Percentiles rank a stretch among this genome's conserved stretches.
Evolutionary conservation across 2,329 filamentous ascomycete genomes (phyloP).

Genomic region (Sphaceloma murrayae): DNA sequence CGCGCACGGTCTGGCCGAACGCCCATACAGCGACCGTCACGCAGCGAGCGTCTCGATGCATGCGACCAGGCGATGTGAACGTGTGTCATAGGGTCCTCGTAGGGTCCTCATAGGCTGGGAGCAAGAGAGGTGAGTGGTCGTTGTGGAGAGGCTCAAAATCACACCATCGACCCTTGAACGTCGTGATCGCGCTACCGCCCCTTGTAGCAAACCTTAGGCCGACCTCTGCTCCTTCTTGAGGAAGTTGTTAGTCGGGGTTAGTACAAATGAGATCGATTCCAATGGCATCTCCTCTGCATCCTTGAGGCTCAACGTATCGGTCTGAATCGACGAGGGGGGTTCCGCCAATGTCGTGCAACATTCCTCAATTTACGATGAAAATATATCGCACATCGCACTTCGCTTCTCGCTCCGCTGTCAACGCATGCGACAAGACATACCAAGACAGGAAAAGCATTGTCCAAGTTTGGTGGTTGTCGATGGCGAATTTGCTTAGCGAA

Average conservation of each 20-base stretch:
- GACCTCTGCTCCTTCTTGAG: neutral
- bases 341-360: too few relatives aligned
- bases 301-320: conserved; percentile 11
- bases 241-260: neutral
- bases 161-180: conserved; percentile 13
- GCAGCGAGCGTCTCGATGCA: neutral
- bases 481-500: conserved; percentile 1
- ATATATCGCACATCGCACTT: too few relatives aligned
- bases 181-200: conserved; percentile 3
- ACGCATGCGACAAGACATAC: neutral
- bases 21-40: neutral
- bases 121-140: conserved; percentile 7
- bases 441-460: conserved; percentile 7
- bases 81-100: conserved; percentile 10
- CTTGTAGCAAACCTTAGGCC: conserved; percentile 2
- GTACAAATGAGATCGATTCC: neutral
- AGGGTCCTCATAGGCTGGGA: conserved; percentile 9
- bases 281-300: neutral
- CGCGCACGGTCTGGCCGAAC: neutral
- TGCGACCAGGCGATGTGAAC: neutral
- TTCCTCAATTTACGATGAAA: neutral
- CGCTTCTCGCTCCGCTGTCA: too few relatives aligned
- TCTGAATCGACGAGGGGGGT: neutral
- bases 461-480: neutral
- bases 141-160: conserved; percentile 5